Evolutionary conservation across 108 stramenopile genomes (phyloP), one percentile per base, ranked within the genome.

Genomic region (Conticribra weissflogii): DNA sequence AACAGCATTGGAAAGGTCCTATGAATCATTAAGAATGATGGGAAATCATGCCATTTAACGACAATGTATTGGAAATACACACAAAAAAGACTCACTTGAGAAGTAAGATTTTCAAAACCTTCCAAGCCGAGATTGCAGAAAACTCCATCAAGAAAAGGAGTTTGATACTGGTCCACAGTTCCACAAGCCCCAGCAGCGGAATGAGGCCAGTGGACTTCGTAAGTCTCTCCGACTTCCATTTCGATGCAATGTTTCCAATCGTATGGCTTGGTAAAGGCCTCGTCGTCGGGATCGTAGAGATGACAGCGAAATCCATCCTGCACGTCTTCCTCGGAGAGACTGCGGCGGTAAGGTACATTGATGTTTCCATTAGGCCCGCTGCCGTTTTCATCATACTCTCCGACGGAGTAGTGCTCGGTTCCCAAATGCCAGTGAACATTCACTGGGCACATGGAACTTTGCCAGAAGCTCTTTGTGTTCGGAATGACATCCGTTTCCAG

Each of bases 321-420:
- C 29, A 56, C 55, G 8, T 70, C 49, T 14, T 18, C 58, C 30
- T 46, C 55, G 14, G 56, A 27, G 29, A 71, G 62, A 12, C 24
- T 52, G n/a, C 63, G 72, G 24, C 63, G 72, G 9, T 71, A 51
- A 15, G 69, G 69, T 56, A 70, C 61, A n/a, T 36, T 21, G 3
- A 55, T 25, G 17, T 53, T 68, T 14, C 66, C 58, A 21, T 64
- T 16, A 30, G 79, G 81, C 9, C 83, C 83, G 16, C 14, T 17
- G 24, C 84, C 86, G 23, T 62, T 70, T 55, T 86, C 85, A 57
- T 88, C n/a, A n/a, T n/a, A n/a, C n/a, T n/a, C n/a, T n/a, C n/a
- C n/a, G n/a, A n/a, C n/a, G n/a, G n/a, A n/a, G n/a, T n/a, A n/a
- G n/a, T n/a, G n/a, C n/a, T n/a, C n/a, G n/a, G n/a, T n/a, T n/a